phyloP scores from a whole-genome alignment of 139 green algal species.

The Micromonas pusilla region DNA sequence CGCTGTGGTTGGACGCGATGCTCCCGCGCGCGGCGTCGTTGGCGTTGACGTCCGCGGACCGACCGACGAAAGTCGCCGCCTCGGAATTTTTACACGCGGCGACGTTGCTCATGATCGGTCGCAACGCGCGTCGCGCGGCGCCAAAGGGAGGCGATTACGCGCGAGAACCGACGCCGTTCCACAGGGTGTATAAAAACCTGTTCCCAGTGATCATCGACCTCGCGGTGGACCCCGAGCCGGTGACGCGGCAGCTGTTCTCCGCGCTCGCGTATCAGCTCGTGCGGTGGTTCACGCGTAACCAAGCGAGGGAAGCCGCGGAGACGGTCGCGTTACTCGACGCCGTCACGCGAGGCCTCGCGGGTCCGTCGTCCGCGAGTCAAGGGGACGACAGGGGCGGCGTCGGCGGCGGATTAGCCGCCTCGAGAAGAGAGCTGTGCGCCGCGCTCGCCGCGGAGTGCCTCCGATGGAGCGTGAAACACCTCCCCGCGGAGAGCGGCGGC shows the following conservation, averaged over 20 bases:
- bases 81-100: constrained; percentile 8
- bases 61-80: constrained; percentile 14
- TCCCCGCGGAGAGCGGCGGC: neutral
- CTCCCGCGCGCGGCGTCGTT: neutral
- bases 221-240: constrained; percentile 15
- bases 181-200: neutral
- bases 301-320: constrained; percentile 6
- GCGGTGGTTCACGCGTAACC: constrained; percentile 18
- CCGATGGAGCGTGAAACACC: constrained; percentile 22
- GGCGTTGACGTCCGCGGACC: constrained; percentile 12
- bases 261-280: constrained; percentile 9
- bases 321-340: constrained; percentile 24
- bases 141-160: neutral
- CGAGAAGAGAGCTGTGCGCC: neutral
- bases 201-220: constrained; percentile 24
- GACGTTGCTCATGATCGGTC: constrained; percentile 10
- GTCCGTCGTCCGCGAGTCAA: neutral
- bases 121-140: neutral
- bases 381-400: neutral
- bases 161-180: neutral
- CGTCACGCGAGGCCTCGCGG: neutral
- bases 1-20: neutral
- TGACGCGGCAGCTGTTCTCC: constrained; percentile 6
- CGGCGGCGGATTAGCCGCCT: too few relatives aligned
- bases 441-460: constrained; percentile 8